Base-by-base conservation (phyloP, 2,329 filamentous ascomycete species). In the Fusarium camptoceras region DNA sequence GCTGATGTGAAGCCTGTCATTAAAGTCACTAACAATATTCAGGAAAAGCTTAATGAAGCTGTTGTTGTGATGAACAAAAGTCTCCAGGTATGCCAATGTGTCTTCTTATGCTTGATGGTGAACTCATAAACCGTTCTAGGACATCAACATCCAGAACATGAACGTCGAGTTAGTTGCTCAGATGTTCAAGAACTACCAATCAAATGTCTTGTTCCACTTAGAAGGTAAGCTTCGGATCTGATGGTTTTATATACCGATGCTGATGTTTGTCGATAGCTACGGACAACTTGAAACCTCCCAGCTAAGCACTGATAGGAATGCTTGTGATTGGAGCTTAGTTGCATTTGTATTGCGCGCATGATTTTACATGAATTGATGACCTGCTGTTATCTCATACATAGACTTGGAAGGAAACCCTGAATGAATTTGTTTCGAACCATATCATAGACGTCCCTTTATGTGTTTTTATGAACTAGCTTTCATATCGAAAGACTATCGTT, bases 171-270 rank as follows among this genome's bases (percentile, higher is more conserved):
- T 98, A 5, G 96, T 98, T 8, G 94, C 95, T 1, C 95, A 98
- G 78, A 99, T 99, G 96, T 99, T 98, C 86, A 98, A 98, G 84
- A 99, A 98, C 82, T 99, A 99, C 79, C 94, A 98, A 80, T 97
- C 94, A 14, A 99, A 98, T 75, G 95, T 98, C 16, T 84, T 98
- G 8, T 98, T 99, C 79, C 96, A 99, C 76, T 86, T 99, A 8
- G 96, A 98, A 89, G 96, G 96, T 97, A 84, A 72, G 79, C 53
- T 27, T 18, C 34, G 20, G 20, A 12, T 7, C 31, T 3, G 5
- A 34, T 27, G 9, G 20, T 25, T 5, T 30, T 34, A 16, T 12
- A 22, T 22, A 14, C 11, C 20, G 34, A 24, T 51, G 41, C 34
- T 18, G 56, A 59, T 56, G 31, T 43, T 58, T 60, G 48, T 70